A percentile compares a stretch with the other conserved stretches of the same genome.
Evolutionary conservation across 768 basidiomycete species (phyloP).

Genomic region (Panus rudis): DNA sequence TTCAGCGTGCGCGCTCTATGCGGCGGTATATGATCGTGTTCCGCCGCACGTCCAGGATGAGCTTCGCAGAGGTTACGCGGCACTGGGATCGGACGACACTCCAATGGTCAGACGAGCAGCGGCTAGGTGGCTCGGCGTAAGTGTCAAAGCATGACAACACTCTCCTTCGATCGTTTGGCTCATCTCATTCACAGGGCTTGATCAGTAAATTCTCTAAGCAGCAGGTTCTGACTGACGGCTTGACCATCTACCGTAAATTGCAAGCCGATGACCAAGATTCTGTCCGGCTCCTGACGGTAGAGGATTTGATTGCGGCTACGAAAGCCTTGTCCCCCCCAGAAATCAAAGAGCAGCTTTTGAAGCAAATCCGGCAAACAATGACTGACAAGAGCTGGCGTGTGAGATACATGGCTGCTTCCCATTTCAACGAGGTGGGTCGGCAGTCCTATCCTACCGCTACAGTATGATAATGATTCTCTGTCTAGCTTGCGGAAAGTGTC

Average conservation of each 20-base stretch:
- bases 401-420: slow-evolving; percentile 95
- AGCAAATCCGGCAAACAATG: slow-evolving; percentile 82
- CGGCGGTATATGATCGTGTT: slow-evolving; percentile 82
- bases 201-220: slow-evolving; percentile 72
- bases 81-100: slow-evolving; percentile 87
- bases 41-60: slow-evolving; percentile 75
- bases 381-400: slow-evolving; percentile 98
- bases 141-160: no score
- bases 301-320: slow-evolving; percentile 91
- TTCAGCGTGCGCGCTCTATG: slow-evolving; percentile 89
- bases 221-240: slow-evolving; percentile 78
- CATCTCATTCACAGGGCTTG: slow-evolving; percentile 53
- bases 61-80: slow-evolving; percentile 75
- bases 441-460: not conserved
- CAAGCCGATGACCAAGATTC: slow-evolving; percentile 98
- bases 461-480: slow-evolving; percentile 1
- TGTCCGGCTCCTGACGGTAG: slow-evolving; percentile 89
- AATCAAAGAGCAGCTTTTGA: slow-evolving; percentile 82
- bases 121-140: slow-evolving; percentile 91
- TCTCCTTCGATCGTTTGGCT: not conserved
- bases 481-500: slow-evolving; percentile 83
- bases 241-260: slow-evolving; percentile 90
- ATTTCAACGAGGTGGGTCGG: slow-evolving; percentile 81
- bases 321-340: slow-evolving; percentile 80
- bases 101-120: slow-evolving; percentile 98